Evolutionary conservation across 2,329 filamentous ascomycete genomes (phyloP).

Genomic region (Penicillium sumatraense): DNA sequence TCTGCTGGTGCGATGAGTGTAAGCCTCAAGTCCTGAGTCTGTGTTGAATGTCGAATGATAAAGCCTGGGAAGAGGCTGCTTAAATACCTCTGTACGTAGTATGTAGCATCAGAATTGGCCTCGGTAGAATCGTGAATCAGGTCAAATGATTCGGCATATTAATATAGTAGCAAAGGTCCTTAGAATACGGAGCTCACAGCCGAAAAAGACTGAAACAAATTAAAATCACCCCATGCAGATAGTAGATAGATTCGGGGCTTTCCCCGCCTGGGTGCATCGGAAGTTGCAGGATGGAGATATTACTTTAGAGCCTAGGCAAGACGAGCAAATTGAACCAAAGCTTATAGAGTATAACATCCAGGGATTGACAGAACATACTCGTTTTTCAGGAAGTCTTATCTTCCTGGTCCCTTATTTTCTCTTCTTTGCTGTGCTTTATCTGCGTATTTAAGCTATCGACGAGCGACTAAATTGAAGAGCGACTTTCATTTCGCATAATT

Average conservation of each 20-base stretch:
- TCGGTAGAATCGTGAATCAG: background rate
- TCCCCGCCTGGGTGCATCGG: background rate
- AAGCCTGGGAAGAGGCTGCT: background rate
- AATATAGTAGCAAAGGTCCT: background rate
- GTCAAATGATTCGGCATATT: background rate
- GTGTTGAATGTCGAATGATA: background rate
- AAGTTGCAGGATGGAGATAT: constrained; percentile 1
- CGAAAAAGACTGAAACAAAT: background rate
- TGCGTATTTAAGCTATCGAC: no score
- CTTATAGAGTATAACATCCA: background rate
- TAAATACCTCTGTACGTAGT: background rate
- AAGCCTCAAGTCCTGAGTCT: no score
- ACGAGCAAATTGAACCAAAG: background rate
- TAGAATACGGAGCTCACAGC: background rate
- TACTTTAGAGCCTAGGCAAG: background rate
- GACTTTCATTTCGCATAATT: background rate
- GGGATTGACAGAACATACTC: background rate
- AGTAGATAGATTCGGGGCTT: background rate
- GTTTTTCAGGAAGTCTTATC: background rate
- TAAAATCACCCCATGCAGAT: constrained; percentile 6
- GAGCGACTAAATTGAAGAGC: no score
- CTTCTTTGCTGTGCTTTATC: no score
- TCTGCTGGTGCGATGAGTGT: background rate
- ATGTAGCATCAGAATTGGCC: background rate
- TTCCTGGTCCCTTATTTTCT: no score